Conservation (phyloP, 208 protist genomes). For the Naegleria gruberi region DNA sequence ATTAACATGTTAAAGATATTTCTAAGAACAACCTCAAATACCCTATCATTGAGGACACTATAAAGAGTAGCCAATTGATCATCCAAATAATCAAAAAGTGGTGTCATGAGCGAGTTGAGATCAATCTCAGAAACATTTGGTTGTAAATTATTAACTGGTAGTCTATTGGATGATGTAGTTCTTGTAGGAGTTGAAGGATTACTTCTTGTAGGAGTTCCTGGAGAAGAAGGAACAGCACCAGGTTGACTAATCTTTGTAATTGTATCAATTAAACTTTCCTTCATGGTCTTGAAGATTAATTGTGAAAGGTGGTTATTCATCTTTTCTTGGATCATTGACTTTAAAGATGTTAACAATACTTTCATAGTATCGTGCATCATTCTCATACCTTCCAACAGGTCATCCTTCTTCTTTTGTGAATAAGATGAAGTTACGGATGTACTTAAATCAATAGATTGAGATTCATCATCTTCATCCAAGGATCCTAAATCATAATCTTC, state of each 20-base stretch:
- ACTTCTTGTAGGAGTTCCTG: neutral
- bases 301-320: neutral
- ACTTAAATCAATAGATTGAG: neutral
- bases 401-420: neutral
- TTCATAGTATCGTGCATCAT: neutral
- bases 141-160: neutral
- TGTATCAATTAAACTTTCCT: neutral
- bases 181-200: neutral
- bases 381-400: neutral
- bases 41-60: neutral
- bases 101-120: neutral
- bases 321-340: neutral
- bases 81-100: neutral
- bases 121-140: neutral
- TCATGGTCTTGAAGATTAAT: neutral
- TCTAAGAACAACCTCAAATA: neutral
- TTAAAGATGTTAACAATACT: neutral
- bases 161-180: neutral
- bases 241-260: neutral
- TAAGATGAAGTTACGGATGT: neutral
- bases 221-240: too few relatives aligned
- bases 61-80: neutral
- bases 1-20: neutral
- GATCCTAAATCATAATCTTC: neutral
- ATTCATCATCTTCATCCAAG: neutral